A percentile compares a stretch with the other conserved stretches of the same genome.
phyloP scores from a whole-genome alignment of 2,329 filamentous ascomycete species.

The Paracorniculantispora psalliotae region DNA sequence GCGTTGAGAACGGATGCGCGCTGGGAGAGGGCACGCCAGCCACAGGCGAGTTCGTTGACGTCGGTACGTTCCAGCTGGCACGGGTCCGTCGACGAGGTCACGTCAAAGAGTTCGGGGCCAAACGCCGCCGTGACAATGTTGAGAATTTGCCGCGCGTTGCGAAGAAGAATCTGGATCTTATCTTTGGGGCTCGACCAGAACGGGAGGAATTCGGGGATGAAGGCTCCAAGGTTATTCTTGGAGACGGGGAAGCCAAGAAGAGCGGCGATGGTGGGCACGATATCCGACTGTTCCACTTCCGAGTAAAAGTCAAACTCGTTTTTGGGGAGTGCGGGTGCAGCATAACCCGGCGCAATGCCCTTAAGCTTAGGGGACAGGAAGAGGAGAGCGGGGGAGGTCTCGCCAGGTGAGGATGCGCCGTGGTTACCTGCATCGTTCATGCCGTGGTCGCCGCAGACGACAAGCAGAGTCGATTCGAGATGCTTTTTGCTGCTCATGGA shows the following conservation, averaged over 20 bases:
- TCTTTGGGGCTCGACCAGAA: conserved; percentile 60
- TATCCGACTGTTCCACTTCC: conserved; percentile 86
- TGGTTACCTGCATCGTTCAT: conserved; percentile 99
- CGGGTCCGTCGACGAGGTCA: conserved; percentile 28
- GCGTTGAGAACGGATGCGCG: conserved; percentile 21
- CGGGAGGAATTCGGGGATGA: conserved; percentile 72
- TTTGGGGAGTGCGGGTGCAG: conserved; percentile 52
- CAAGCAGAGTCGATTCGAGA: conserved; percentile 71
- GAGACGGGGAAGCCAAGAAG: conserved; percentile 84
- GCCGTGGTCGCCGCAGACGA: conserved; percentile 92
- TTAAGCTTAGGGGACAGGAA: conserved; percentile 84
- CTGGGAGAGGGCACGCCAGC: conserved; percentile 48
- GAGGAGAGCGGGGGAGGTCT: conserved; percentile 87
- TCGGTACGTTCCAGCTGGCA: conserved; percentile 31
- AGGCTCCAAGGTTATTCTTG: conserved; percentile 82
- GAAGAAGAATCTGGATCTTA: conserved; percentile 62
- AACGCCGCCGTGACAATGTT: conserved; percentile 73
- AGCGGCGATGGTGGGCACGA: conserved; percentile 82
- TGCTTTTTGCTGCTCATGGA: conserved; percentile 68
- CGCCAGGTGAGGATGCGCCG: conserved; percentile 86
- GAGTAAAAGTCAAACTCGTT: conserved; percentile 80
- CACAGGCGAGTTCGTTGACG: conserved; percentile 60
- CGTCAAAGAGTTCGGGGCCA: conserved; percentile 40
- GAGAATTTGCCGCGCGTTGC: conserved; percentile 78
- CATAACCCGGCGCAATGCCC: conserved; percentile 39